phyloP scores from a whole-genome alignment of 345 rosid genomes.

The Gynandropsis gynandra region DNA sequence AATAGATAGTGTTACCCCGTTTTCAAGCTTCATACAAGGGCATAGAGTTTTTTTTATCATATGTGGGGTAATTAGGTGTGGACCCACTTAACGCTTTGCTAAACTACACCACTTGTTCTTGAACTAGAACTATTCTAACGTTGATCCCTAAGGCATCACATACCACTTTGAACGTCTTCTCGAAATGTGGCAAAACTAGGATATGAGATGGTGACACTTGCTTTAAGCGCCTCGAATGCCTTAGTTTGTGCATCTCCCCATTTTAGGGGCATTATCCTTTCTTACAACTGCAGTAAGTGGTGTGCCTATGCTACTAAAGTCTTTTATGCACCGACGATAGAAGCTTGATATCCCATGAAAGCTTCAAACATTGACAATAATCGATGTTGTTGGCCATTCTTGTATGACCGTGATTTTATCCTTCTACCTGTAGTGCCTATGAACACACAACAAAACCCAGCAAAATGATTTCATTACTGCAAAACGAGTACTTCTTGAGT shows the following conservation, averaged over 20 bases:
- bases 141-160: too few species aligned
- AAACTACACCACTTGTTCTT: neutral
- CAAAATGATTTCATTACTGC: too few species aligned
- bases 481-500: too few species aligned
- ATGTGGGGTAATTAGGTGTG: too few species aligned
- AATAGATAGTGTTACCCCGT: neutral
- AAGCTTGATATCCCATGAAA: neutral
- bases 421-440: neutral
- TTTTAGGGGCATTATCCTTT: neutral
- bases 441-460: neutral
- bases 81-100: neutral
- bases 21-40: neutral
- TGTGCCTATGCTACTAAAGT: neutral
- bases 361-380: neutral
- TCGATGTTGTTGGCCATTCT: neutral
- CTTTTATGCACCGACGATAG: neutral
- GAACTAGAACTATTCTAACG: neutral
- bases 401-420: neutral
- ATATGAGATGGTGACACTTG: neutral
- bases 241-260: neutral
- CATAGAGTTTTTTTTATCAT: neutral
- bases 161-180: too few species aligned
- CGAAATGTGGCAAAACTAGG: too few species aligned
- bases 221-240: neutral
- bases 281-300: neutral